Base-by-base conservation (phyloP, 2,329 filamentous ascomycete species). In the Hymenoscyphus fructigenus region DNA sequence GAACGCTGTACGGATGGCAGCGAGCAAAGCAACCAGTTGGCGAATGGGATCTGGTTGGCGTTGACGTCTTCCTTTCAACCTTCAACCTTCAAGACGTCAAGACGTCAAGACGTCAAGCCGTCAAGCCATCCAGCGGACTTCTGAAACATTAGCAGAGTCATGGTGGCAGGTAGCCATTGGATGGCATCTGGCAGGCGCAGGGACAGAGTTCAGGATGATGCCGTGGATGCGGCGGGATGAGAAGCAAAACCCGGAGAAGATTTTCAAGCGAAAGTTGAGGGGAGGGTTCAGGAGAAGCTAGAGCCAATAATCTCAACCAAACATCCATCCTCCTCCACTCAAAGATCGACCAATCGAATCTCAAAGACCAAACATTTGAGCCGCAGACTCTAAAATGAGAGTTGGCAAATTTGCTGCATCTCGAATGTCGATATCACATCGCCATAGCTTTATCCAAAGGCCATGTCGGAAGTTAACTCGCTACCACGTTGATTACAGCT, bases 401-500 rank as follows among this genome's bases (percentile, higher is more conserved):
- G n/a, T 50, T 50, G 44, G 44, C 47, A 53, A 15, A 53, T 53
- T 53, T 26, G 20, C 47, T 53, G 47, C 47, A 53, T 53, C 47
- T 53, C 47, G n/a, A 50, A 50, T 53, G 47, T 12, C 47, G 47
- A 53, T 53, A 53, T 53, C 47, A 53, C 47, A 53, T 53, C 47
- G 12, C 47, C 47, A 23, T 38, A 38, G 36, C 36, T 38, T 38
- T 38, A 38, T 38, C 14, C 36, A 53, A 53, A 53, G 47, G 20
- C 47, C 47, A 53, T 53, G n/a, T 26, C n/a, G 20, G 47, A 53
- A 53, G 47, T 53, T 53, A 20, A 53, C 47, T 53, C 47, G 47
- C 20, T 53, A 20, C 47, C 47, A 23, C 23, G 9, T 23, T 53
- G 23, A 53, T 53, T 53, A 53, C 36, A 38, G 36, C 14, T 38